phyloP scores from a whole-genome alignment of 2,329 filamentous ascomycete genomes.

The Ophiostoma triangulosporum region DNA sequence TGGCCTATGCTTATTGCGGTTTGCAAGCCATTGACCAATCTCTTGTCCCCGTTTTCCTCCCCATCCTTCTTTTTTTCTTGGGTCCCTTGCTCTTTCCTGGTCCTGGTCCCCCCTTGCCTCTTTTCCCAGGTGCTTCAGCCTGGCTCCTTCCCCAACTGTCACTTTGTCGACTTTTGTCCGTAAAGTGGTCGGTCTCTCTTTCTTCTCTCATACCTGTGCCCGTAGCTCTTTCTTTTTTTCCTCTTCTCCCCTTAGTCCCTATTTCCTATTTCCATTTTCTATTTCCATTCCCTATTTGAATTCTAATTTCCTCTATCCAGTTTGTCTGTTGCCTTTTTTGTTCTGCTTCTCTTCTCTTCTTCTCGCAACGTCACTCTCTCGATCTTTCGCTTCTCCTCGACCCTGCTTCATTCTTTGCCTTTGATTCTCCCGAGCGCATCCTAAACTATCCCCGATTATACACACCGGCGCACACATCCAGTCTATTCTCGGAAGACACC shows the following conservation, averaged over 20 bases:
- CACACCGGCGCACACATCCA: no score
- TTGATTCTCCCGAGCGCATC: no score
- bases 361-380: not conserved
- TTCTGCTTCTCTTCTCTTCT: not conserved
- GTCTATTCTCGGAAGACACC: no score
- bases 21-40: conserved; percentile 8
- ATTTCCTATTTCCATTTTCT: not conserved
- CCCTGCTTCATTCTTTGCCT: not conserved
- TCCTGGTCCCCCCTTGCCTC: not conserved
- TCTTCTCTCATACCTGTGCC: not conserved
- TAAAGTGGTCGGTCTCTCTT: not conserved
- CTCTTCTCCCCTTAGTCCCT: not conserved
- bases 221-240: not conserved
- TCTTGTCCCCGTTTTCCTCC: not conserved
- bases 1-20: not conserved
- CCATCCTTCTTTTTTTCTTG: not conserved
- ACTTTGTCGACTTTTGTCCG: not conserved
- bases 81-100: not conserved
- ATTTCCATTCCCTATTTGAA: not conserved
- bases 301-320: not conserved
- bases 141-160: conserved; percentile 4
- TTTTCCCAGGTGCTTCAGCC: not conserved
- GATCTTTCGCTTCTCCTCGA: not conserved
- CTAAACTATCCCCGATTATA: no score
- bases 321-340: not conserved